Percentiles rank a stretch among this genome's conserved stretches.
Conservation (phyloP, 169 alveolate genomes). For the Plasmodium billcollinsi region DNA sequence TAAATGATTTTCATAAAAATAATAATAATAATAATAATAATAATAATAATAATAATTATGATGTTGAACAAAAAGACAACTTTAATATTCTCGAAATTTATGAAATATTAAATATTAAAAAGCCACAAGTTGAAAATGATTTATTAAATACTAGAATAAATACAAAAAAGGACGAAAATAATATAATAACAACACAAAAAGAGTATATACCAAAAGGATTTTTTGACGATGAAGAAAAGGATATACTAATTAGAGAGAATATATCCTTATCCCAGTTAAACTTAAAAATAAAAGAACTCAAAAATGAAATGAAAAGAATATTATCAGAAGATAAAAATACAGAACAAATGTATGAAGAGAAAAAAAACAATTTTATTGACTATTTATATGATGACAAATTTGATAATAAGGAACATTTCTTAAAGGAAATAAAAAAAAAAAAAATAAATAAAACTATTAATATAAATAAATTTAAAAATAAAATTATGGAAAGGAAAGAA, state of each 20-base stretch:
- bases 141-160: neutral
- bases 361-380: constrained; percentile 52
- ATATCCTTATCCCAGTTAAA: constrained; percentile 30
- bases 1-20: constrained; percentile 44
- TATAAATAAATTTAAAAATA: constrained; percentile 7
- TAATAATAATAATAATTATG: neutral
- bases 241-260: constrained; percentile 54
- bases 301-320: constrained; percentile 39
- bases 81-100: constrained; percentile 56
- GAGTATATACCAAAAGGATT: constrained; percentile 48
- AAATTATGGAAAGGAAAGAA: neutral
- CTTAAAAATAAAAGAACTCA: constrained; percentile 47
- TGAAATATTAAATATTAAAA: constrained; percentile 40
- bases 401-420: constrained; percentile 50
- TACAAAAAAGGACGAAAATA: neutral
- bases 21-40: constrained; percentile 41
- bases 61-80: constrained; percentile 5
- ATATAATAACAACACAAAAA: neutral
- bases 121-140: constrained; percentile 5
- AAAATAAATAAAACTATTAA: neutral
- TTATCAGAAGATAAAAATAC: constrained; percentile 28
- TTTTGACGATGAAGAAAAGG: constrained; percentile 69
- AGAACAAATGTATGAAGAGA: constrained; percentile 44
- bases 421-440: constrained; percentile 29
- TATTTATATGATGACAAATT: constrained; percentile 63